phyloP scores from a whole-genome alignment of 345 rosid species.

The Leavenworthia alabamica region DNA sequence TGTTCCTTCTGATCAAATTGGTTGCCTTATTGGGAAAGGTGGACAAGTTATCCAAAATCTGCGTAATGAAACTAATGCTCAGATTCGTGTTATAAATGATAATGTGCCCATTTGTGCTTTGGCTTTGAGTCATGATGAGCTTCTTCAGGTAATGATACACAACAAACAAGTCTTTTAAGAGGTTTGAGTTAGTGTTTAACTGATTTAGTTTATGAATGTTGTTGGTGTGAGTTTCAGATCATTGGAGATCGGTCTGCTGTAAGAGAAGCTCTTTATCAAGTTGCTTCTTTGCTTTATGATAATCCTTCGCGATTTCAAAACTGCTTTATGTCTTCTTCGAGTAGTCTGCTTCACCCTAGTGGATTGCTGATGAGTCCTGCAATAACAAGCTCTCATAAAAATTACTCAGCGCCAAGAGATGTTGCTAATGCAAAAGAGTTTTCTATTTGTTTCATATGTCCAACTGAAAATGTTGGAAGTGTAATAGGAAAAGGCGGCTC shows the following conservation, averaged over 20 bases:
- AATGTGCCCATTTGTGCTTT: conserved; percentile 50
- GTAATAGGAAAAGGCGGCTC: conserved; percentile 69
- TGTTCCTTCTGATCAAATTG: conserved; percentile 68
- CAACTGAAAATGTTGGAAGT: conserved; percentile 52
- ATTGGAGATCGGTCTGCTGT: conserved; percentile 45
- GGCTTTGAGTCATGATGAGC: conserved; percentile 53
- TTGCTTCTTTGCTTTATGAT: conserved; percentile 53
- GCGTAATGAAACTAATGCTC: conserved; percentile 48
- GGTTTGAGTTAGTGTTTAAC: not conserved
- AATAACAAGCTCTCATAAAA: conserved; percentile 41
- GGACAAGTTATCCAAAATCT: conserved; percentile 57
- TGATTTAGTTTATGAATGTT: conserved; percentile 7
- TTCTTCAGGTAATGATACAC: conserved; percentile 62
- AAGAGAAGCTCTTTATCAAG: conserved; percentile 46
- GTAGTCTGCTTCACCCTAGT: conserved; percentile 32
- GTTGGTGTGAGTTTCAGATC: conserved; percentile 36
- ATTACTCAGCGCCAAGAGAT: conserved; percentile 40
- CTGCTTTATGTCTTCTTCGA: conserved; percentile 42
- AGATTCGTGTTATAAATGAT: conserved; percentile 52
- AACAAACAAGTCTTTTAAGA: not conserved
- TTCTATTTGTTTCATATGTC: conserved; percentile 57
- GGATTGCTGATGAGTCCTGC: conserved; percentile 47
- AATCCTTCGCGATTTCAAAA: conserved; percentile 65
- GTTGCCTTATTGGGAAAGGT: conserved; percentile 66
- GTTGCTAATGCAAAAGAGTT: conserved; percentile 47